These are phyloP conservation scores for Pseudognaphalium luteoalbum DNA, from an alignment of 129 eudicot species.

Conservation along the genomic window DNA sequence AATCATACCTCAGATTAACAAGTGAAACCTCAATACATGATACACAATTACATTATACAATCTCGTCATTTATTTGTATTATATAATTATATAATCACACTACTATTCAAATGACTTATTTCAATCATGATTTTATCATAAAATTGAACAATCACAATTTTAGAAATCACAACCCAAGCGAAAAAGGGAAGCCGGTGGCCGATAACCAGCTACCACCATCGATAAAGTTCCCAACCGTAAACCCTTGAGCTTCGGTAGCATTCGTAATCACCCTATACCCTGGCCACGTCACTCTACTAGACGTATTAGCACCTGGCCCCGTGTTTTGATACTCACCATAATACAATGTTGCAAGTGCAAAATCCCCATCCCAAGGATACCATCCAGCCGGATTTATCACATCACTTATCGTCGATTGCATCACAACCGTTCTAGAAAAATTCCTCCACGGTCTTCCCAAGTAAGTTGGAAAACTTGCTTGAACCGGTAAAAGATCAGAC, in stretches of 20 bases:
- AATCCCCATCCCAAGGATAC: conserved; percentile 68
- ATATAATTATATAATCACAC: not conserved
- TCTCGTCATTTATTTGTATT: not conserved
- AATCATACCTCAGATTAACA: too few species aligned
- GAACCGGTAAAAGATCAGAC: conserved; percentile 52
- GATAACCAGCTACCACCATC: conserved; percentile 61
- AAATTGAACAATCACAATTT: not conserved
- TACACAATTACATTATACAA: not conserved
- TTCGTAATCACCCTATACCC: conserved; percentile 67
- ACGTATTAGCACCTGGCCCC: conserved; percentile 64
- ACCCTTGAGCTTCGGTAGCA: conserved; percentile 58
- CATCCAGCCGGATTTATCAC: conserved; percentile 78
- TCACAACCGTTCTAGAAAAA: conserved; percentile 71
- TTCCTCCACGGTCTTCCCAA: conserved; percentile 86
- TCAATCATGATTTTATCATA: not conserved
- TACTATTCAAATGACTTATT: conserved; percentile 2
- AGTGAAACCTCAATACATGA: not conserved
- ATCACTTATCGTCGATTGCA: conserved; percentile 53
- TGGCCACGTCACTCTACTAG: conserved; percentile 62
- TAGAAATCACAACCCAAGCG: conserved; percentile 50
- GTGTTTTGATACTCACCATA: conserved; percentile 71
- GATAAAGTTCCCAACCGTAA: conserved; percentile 52
- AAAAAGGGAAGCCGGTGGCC: conserved; percentile 57
- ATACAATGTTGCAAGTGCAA: conserved; percentile 60
- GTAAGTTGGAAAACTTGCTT: conserved; percentile 51